Evolutionary conservation across 2,329 filamentous ascomycete genomes (phyloP).

Genomic region (Trichophyton verrucosum): DNA sequence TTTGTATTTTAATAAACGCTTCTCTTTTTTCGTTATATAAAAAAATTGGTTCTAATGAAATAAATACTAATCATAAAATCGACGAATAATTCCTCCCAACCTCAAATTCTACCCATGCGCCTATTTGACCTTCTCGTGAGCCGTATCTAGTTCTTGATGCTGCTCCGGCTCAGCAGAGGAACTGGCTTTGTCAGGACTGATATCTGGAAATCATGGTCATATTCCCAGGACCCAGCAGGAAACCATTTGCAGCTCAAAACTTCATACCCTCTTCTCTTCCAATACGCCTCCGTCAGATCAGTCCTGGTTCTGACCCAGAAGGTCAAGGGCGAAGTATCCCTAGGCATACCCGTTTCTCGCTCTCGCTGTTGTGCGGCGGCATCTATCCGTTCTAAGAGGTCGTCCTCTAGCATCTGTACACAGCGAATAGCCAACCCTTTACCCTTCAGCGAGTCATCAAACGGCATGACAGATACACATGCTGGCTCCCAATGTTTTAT

Average conservation of each 20-base stretch:
- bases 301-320: slow-evolving; percentile 10
- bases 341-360: neutral
- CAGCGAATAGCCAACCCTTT: slow-evolving; percentile 8
- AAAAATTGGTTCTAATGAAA: neutral
- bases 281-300: slow-evolving; percentile 7
- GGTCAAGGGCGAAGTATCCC: slow-evolving; percentile 2
- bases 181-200: slow-evolving; percentile 6
- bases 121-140: neutral
- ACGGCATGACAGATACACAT: slow-evolving; percentile 6
- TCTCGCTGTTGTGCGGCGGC: neutral
- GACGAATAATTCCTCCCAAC: neutral
- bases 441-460: slow-evolving; percentile 7
- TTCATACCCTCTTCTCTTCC: slow-evolving; percentile 10
- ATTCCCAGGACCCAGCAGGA: slow-evolving; percentile 6
- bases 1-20: slow-evolving; percentile 3
- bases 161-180: neutral
- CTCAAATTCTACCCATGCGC: neutral
- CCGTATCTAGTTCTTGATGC: neutral
- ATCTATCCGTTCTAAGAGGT: slow-evolving; percentile 8
- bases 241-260: slow-evolving; percentile 5
- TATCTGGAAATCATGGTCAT: slow-evolving; percentile 6
- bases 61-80: neutral
- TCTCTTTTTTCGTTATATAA: neutral
- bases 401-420: slow-evolving; percentile 5
- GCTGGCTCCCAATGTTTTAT: slow-evolving; percentile 11